Evolutionary conservation across 1,284 basidiomycete species (phyloP).

Genomic region (Meripilus lineatus): DNA sequence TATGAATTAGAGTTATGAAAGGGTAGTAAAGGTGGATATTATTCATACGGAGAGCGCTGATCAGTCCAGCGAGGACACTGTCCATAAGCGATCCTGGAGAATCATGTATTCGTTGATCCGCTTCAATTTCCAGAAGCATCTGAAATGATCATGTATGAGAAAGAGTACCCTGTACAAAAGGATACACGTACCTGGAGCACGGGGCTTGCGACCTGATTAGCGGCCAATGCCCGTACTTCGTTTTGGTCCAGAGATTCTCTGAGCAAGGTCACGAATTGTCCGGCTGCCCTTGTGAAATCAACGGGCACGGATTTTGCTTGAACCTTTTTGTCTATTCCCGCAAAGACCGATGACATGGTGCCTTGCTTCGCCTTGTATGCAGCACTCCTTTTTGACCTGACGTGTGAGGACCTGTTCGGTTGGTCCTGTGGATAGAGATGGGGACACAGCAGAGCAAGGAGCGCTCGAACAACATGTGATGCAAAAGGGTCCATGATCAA

Average conservation of each 20-base stretch:
- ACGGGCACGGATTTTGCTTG: constrained; percentile 33
- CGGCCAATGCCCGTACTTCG: constrained; percentile 79
- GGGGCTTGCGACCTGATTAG: constrained; percentile 78
- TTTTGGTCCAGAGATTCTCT: constrained; percentile 55
- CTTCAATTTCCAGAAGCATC: constrained; percentile 79
- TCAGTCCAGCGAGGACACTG: constrained; percentile 72
- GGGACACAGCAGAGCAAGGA: constrained; percentile 73
- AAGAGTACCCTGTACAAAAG: neutral
- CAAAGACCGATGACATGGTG: constrained; percentile 68
- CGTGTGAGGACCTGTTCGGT: constrained; percentile 24
- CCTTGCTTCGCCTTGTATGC: constrained; percentile 75
- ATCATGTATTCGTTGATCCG: constrained; percentile 55
- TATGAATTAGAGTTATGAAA: neutral
- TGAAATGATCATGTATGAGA: constrained; percentile 25
- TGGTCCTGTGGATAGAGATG: constrained; percentile 37
- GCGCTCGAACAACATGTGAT: constrained; percentile 80
- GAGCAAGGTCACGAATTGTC: constrained; percentile 49
- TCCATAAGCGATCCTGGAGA: constrained; percentile 77
- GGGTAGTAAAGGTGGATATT: constrained; percentile 1
- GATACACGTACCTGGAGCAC: constrained; percentile 60
- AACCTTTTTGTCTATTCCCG: constrained; percentile 24
- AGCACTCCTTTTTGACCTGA: constrained; percentile 75
- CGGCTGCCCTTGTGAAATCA: constrained; percentile 48
- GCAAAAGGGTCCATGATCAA: constrained; percentile 82
- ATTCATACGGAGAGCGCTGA: constrained; percentile 63